Evolutionary conservation across 192 early-diverging fungal species (phyloP), one percentile per base, ranked within the genome.

Genomic region (Coemansia sp.): DNA sequence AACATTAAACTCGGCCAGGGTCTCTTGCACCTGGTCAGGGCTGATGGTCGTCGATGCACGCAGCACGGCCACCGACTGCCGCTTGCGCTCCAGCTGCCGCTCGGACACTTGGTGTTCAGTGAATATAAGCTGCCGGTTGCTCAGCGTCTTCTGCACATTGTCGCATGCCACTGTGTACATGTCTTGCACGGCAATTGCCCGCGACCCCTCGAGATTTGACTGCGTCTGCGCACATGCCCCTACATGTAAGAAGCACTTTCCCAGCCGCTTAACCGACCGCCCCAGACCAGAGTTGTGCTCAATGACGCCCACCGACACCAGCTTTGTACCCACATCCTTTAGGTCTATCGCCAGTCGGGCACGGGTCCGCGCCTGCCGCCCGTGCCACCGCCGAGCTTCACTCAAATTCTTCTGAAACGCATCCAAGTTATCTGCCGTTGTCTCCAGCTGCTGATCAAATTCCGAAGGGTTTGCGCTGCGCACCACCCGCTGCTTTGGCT

Each of bases 61-160:
- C 51, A 84, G 69, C 48, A 77, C 82, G 1, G 78, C 78, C 17
- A 81, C 75, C 10, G 78, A 63, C 69, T 84, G 82, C 19, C 71
- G 59, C 66, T 78, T 76, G 59, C 78, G 76, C 65, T 80, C 78
- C 38, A 80, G 61, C 67, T 80, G 77, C 5, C 75, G 73, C 62
- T 72, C 66, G 1, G 75, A 67, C 10, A 75, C 74, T 56, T 84
- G 76, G 61, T 77, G 74, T 51, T 84, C 82, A 14, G 67, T 75
- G 50, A 81, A 81, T 15, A 84, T 81, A 5, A 72, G 52, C 69
- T 81, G 74, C 27, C 82, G 71, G 49, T 62, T 72, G 62, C 57
- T 58, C 67, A 84, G 51, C 23, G 72, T 70, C 53, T 63, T 63
- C 59, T 81, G 77, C 60, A 84, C 74, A 27, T 74, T 65, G 32